Evolutionary conservation across 116 monocot genomes (phyloP).

Genomic region (Zostera marina): DNA sequence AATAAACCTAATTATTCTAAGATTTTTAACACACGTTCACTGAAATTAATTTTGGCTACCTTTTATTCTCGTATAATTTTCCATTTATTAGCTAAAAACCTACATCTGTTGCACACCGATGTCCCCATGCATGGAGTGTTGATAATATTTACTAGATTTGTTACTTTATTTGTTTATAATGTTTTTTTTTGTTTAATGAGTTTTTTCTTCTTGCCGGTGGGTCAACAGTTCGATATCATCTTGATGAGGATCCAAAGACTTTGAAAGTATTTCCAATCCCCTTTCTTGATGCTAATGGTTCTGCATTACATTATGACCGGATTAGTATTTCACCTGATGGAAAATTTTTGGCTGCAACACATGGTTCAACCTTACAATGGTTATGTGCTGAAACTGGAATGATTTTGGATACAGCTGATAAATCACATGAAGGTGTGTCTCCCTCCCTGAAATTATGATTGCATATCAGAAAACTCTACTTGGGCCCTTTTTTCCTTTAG

Average conservation of each 20-base stretch:
- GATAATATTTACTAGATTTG: too few relatives aligned
- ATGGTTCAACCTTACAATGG: conserved; percentile 90
- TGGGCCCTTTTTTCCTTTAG: too few relatives aligned
- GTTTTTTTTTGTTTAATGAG: conserved; percentile 2
- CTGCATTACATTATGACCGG: conserved; percentile 50
- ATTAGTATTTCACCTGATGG: conserved; percentile 84
- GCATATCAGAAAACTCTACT: too few relatives aligned
- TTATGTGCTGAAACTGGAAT: conserved; percentile 64
- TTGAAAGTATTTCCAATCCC: conserved; percentile 69
- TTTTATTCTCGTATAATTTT: background rate
- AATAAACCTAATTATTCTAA: background rate
- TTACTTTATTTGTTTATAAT: background rate
- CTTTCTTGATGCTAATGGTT: conserved; percentile 63
- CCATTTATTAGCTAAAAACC: background rate
- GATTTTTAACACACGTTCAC: background rate
- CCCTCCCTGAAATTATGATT: conserved; percentile 1
- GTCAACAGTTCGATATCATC: conserved; percentile 69
- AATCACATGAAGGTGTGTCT: conserved; percentile 72
- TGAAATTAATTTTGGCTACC: background rate
- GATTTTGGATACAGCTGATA: conserved; percentile 80
- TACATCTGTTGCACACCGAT: background rate
- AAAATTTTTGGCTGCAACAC: conserved; percentile 52
- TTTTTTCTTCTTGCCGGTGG: background rate
- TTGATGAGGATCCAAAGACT: conserved; percentile 96
- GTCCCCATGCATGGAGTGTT: background rate